A percentile compares a stretch with the other conserved stretches of the same genome.
These are phyloP conservation scores for Hysterangium stoloniferum DNA, from an alignment of 768 basidiomycete species.

Conservation along the genomic window DNA sequence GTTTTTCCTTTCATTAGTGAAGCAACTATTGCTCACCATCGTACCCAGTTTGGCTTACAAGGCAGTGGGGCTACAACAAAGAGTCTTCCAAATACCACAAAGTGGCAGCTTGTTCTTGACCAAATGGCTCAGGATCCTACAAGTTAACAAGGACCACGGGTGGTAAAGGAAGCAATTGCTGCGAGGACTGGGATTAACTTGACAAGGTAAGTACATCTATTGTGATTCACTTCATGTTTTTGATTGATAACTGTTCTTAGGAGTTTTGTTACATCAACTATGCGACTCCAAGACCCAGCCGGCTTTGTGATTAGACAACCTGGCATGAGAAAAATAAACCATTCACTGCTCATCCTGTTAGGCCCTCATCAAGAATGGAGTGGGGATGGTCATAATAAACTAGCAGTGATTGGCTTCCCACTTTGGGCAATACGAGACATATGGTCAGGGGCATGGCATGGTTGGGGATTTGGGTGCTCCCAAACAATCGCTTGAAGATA, in stretches of 20 bases:
- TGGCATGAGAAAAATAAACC: slow-evolving; percentile 19
- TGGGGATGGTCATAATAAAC: slow-evolving; percentile 30
- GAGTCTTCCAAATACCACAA: slow-evolving; percentile 22
- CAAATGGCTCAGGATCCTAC: slow-evolving; percentile 28
- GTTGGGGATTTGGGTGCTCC: slow-evolving; percentile 26
- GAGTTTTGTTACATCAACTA: not conserved
- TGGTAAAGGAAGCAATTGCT: not conserved
- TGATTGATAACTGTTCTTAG: not conserved
- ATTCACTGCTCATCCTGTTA: slow-evolving; percentile 13
- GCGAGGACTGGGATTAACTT: not conserved
- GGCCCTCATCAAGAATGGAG: slow-evolving; percentile 28
- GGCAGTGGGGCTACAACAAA: slow-evolving; percentile 24
- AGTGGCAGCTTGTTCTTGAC: slow-evolving; percentile 27
- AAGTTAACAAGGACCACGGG: not conserved
- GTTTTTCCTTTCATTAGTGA: no score
- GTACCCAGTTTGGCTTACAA: not conserved
- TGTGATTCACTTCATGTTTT: not conserved
- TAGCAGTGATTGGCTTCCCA: slow-evolving; percentile 25
- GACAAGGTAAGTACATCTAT: not conserved
- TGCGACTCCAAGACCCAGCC: slow-evolving; percentile 15
- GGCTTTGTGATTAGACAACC: slow-evolving; percentile 22
- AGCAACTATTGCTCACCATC: no score
- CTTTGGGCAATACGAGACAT: slow-evolving; percentile 24
- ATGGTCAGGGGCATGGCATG: slow-evolving; percentile 23
- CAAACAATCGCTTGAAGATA: slow-evolving; percentile 21